Evolutionary conservation across 257 asterid species (phyloP), one percentile per base, ranked within the genome.

Genomic region (Marsdenia floribunda): DNA sequence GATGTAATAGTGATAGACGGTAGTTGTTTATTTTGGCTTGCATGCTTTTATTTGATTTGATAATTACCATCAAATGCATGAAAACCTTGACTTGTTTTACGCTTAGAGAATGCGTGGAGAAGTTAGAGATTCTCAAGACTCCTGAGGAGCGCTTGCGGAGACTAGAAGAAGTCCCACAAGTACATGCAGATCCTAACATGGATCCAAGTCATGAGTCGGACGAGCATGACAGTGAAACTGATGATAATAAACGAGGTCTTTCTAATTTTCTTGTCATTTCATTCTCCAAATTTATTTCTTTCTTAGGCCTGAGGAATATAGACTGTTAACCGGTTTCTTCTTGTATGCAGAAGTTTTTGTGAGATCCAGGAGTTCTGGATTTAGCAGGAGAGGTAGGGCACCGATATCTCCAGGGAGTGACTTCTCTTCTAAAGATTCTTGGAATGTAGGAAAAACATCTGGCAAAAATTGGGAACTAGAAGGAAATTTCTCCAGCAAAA

Each of bases 61-160:
- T 57, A 22, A 24, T 71, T 16, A 21, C 35, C 53, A 61, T 40
- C 11, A 64, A 29, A 44, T 57, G 16, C 26, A 38, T 37, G 73
- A 76, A 72, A 73, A 76, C 91, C 96, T 92, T 94, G 87, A 92
- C 97, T 70, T 55, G 18, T 59, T 77, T 82, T 80, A 95, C 99
- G 89, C 98, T 92, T 76, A 88, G 99, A 88, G 99, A 95, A 84
- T 92, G 98, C 66, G 96, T 95, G 68, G 98, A 95, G 90, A 95
- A 95, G 81, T 81, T 95, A 55, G 96, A 91, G 86, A 84, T 92
- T 77, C 77, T 95, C 85, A 95, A 90, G 87, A 88, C 95, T 54
- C 98, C 99, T 21, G 98, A 92, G 75, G 99, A 95, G 85, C 99
- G 97, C 35, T 88, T 79, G 59, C 91, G 96, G 24, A 87, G 98